Percentiles rank a stretch among this genome's conserved stretches.
Conservation (phyloP, 345 rosid species). For the Eucalyptus pauciflora region DNA sequence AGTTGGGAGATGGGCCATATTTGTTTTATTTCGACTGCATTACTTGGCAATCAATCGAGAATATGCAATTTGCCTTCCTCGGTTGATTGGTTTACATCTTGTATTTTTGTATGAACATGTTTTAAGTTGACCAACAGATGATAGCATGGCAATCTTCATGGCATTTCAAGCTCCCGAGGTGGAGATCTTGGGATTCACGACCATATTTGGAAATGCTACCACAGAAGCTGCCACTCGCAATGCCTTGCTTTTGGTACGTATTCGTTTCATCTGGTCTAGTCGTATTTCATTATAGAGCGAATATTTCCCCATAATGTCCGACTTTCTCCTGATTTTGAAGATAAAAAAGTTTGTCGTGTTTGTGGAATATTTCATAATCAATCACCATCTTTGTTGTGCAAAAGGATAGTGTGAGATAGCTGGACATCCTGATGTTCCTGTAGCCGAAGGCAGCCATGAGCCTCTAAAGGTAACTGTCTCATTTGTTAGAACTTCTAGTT, state of each 20-base stretch:
- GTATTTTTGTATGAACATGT: neutral
- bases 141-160: conserved; percentile 91
- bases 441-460: conserved; percentile 70
- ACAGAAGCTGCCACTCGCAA: conserved; percentile 72
- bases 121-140: conserved; percentile 34
- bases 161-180: conserved; percentile 73
- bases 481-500: neutral
- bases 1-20: neutral
- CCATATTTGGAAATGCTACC: conserved; percentile 75
- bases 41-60: neutral
- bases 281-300: neutral
- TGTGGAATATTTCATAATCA: conserved; percentile 39
- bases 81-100: neutral
- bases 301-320: neutral
- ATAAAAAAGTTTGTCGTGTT: neutral
- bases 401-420: conserved; percentile 97
- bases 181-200: conserved; percentile 80
- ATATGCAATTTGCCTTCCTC: neutral
- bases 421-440: conserved; percentile 73
- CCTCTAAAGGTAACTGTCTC: conserved; percentile 67
- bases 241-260: conserved; percentile 75
- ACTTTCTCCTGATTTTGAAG: neutral
- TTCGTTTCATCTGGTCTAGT: neutral
- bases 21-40: neutral
- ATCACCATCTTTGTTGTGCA: conserved; percentile 25